Conservation (phyloP, 2,329 filamentous ascomycete genomes). For the Graphium sp. region DNA sequence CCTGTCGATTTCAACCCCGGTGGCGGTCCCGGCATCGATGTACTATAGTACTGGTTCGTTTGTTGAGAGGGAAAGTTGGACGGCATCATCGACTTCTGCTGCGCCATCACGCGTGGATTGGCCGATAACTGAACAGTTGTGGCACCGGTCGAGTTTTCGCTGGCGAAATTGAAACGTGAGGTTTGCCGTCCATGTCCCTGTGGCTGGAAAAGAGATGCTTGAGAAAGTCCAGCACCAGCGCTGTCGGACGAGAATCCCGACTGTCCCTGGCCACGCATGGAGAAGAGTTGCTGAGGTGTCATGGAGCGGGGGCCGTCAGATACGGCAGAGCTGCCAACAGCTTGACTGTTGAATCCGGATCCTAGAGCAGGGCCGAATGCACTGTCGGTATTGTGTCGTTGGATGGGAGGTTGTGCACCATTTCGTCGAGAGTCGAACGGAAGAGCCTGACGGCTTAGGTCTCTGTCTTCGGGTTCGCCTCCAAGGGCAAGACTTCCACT, state of each 20-base stretch:
- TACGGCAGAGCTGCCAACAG: slow-evolving; percentile 28
- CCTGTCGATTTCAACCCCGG: slow-evolving; percentile 90
- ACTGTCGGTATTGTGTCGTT: slow-evolving; percentile 38
- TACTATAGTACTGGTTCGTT: slow-evolving; percentile 60
- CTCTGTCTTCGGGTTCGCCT: slow-evolving; percentile 77
- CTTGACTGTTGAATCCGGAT: slow-evolving; percentile 29
- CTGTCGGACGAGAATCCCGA: no score
- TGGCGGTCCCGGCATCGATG: slow-evolving; percentile 79
- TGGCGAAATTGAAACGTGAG: slow-evolving; percentile 77
- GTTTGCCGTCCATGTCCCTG: slow-evolving; percentile 65
- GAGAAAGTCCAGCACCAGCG: no score
- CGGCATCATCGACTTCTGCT: slow-evolving; percentile 79
- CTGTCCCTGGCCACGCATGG: slow-evolving; percentile 43
- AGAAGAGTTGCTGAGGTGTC: slow-evolving; percentile 63
- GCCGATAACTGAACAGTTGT: slow-evolving; percentile 57
- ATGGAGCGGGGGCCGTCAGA: slow-evolving; percentile 51
- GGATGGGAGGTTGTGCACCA: slow-evolving; percentile 62
- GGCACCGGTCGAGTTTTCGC: slow-evolving; percentile 40
- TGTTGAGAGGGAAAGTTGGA: slow-evolving; percentile 41
- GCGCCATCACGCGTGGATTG: slow-evolving; percentile 66
- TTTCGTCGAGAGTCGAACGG: slow-evolving; percentile 42
- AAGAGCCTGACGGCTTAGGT: slow-evolving; percentile 32
- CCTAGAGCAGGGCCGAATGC: slow-evolving; percentile 35
- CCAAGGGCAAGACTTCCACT: slow-evolving; percentile 76
- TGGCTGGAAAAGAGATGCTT: slow-evolving; percentile 34